phyloP scores from a whole-genome alignment of 805 yeast species.

The Myxozyma lipomycoides region DNA sequence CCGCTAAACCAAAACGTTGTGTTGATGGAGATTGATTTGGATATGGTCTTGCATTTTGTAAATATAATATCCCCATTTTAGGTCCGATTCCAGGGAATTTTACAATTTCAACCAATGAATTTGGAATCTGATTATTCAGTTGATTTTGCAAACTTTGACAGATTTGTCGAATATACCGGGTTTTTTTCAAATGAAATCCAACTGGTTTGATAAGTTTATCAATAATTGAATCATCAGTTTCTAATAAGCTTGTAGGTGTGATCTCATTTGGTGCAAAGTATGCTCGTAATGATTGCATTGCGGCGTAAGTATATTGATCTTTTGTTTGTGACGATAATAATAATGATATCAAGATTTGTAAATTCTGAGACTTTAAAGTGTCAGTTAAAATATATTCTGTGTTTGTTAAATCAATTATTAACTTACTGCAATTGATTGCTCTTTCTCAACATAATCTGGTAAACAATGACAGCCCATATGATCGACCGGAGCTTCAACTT shows the following conservation, averaged over 20 bases:
- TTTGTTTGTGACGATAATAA: constrained; percentile 91
- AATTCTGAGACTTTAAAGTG: constrained; percentile 47
- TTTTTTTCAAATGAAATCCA: constrained; percentile 82
- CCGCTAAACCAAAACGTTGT: constrained; percentile 69
- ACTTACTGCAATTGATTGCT: constrained; percentile 21
- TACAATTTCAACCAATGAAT: constrained; percentile 55
- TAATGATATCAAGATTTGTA: constrained; percentile 71
- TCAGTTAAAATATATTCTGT: constrained; percentile 13
- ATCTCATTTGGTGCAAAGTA: constrained; percentile 37
- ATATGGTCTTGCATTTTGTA: constrained; percentile 56
- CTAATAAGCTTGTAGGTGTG: constrained; percentile 46
- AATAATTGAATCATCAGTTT: constrained; percentile 10
- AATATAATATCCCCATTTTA: constrained; percentile 80
- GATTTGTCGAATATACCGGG: constrained; percentile 61
- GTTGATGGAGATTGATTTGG: background rate
- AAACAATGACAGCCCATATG: constrained; percentile 74
- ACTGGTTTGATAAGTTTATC: constrained; percentile 70
- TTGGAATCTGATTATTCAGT: constrained; percentile 64
- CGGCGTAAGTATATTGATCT: constrained; percentile 76
- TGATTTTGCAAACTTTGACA: constrained; percentile 45
- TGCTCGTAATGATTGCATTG: constrained; percentile 58
- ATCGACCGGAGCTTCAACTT: constrained; percentile 79
- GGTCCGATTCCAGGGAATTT: constrained; percentile 92
- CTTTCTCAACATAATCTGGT: constrained; percentile 36
- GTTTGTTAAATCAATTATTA: background rate